These are phyloP conservation scores for Neurospora sp. DNA, from an alignment of 495 filamentous ascomycete species.

Conservation along the genomic window DNA sequence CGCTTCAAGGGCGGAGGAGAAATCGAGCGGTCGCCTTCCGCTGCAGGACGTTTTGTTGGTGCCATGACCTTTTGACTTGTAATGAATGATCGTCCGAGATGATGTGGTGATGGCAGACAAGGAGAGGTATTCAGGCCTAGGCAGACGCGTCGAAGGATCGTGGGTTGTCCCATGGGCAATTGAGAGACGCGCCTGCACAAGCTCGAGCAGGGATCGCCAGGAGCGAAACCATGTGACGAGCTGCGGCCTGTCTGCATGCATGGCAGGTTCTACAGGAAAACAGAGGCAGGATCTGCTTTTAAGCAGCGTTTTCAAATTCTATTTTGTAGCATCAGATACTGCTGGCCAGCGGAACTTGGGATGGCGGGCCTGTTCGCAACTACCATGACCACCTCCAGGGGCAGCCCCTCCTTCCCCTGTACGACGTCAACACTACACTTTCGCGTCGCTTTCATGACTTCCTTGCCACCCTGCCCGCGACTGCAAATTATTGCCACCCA, in stretches of 20 bases:
- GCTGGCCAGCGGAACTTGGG: not conserved
- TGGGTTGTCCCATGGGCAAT: not conserved
- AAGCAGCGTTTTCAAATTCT: too few species aligned
- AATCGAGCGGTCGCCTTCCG: conserved; percentile 24
- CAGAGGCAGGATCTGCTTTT: not conserved
- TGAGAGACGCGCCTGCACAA: not conserved
- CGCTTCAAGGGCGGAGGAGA: conserved; percentile 51
- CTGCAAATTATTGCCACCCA: not conserved
- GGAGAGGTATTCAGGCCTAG: not conserved
- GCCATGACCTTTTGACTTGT: not conserved
- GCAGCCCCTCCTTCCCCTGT: not conserved
- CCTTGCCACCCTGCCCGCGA: not conserved
- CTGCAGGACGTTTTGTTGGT: conserved; percentile 1
- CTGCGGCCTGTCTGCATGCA: not conserved
- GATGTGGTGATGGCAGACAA: not conserved
- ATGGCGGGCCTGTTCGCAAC: not conserved
- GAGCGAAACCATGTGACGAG: conserved; percentile 14
- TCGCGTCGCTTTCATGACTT: not conserved
- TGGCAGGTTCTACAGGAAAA: not conserved
- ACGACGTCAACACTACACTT: not conserved
- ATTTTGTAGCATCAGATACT: too few species aligned
- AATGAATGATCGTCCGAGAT: not conserved
- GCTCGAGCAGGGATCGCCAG: not conserved
- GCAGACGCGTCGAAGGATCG: not conserved
- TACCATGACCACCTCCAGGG: not conserved